These are phyloP conservation scores for Phytophthora pinifolia DNA, from an alignment of 352 stramenopile genomes.

Conservation along the genomic window DNA sequence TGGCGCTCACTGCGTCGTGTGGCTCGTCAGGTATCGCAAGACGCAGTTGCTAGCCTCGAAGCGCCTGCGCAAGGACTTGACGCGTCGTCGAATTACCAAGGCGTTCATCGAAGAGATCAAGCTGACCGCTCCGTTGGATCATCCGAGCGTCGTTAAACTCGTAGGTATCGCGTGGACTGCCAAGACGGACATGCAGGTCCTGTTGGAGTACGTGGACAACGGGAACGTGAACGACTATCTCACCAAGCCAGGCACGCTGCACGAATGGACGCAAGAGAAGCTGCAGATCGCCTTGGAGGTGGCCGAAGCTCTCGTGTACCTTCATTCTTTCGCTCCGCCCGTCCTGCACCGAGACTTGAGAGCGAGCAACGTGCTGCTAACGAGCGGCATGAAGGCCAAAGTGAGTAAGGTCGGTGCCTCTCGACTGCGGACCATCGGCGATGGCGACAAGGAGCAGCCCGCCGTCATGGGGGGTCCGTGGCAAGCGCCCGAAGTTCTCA, in stretches of 20 bases:
- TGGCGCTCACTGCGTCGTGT: conserved; percentile 37
- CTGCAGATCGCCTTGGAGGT: conserved; percentile 47
- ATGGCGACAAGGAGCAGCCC: conserved; percentile 14
- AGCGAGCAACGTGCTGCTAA: conserved; percentile 52
- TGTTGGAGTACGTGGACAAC: conserved; percentile 67
- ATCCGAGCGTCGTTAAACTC: conserved; percentile 48
- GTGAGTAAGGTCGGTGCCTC: conserved; percentile 28
- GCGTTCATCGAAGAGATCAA: conserved; percentile 60
- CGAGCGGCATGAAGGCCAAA: conserved; percentile 25
- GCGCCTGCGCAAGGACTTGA: conserved; percentile 39
- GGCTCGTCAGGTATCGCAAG: conserved; percentile 41
- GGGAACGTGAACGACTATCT: conserved; percentile 50
- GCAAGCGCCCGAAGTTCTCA: conserved; percentile 46
- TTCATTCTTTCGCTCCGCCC: conserved; percentile 51
- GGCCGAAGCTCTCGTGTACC: conserved; percentile 52
- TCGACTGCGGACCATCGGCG: conserved; percentile 2
- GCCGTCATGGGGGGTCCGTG: conserved; percentile 22
- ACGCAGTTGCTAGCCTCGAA: conserved; percentile 39
- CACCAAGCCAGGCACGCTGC: conserved; percentile 12
- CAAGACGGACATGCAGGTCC: conserved; percentile 50
- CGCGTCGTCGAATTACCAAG: conserved; percentile 33
- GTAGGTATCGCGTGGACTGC: conserved; percentile 58
- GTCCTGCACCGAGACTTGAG: conserved; percentile 61
- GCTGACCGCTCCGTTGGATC: conserved; percentile 42
- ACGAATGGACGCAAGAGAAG: conserved; percentile 38